Evolutionary conservation across 1,284 basidiomycete genomes (phyloP), one percentile per base, ranked within the genome.

Genomic region (Papiliotrema nemorosa): DNA sequence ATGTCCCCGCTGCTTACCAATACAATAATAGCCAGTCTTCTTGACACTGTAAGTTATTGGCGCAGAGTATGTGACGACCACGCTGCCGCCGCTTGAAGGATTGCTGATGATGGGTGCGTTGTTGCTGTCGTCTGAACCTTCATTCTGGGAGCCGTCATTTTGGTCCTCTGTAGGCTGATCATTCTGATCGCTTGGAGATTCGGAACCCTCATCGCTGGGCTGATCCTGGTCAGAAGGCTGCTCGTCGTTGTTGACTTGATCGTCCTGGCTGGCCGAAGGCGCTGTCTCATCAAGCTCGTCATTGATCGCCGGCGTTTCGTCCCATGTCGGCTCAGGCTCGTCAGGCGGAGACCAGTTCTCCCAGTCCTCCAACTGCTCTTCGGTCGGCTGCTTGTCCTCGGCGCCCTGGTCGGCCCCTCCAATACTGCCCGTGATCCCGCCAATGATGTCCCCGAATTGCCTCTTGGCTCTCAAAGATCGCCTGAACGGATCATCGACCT

Each of bases 11-110:
- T 6, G 78, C 84, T 76, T 73, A 83, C 90, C 91, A 61, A 94
- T 85, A 71, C 93, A 97, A 72, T 96, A 97, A 72, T 96, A 97
- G 2, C 93, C 94, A 2, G 88, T 90, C 70, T 86, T 86, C 21
- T 79, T 78, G n/a, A 98, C 89, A 26, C 79, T 72, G 70, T 97
- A 97, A 54, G 87, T 85, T 10, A 76, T 69, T 5, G 70, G 68
- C 16, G 44, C 58, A 9, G 52, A 44, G 54, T 75, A 75, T 0
- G 60, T 52, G 5, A 18, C 31, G 13, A 59, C 59, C 3, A 67
- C 63, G 16, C 29, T 35, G 12, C 37, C 31, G 33, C 26, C 25
- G 14, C 26, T 24, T 10, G 24, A n/a, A 5, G n/a, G 12, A 27
- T n/a, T 18, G 3, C 16, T 9, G 5, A 39, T n/a, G 24, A 25